Evolutionary conservation across 2,329 filamentous ascomycete species (phyloP).

Genomic region (Botrytis aclada): DNA sequence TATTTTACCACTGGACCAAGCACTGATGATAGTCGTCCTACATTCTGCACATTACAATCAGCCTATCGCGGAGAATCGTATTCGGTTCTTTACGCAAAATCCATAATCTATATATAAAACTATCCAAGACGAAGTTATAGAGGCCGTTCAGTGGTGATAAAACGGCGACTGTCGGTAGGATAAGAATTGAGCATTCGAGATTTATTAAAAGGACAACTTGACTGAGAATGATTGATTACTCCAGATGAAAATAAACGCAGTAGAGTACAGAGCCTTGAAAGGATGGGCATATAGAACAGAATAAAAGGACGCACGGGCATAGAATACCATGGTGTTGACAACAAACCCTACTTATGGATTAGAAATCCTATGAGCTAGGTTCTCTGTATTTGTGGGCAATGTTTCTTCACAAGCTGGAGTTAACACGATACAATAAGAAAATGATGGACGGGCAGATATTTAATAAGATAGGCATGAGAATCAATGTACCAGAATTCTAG

Average conservation of each 20-base stretch:
- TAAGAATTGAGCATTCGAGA: too few relatives aligned
- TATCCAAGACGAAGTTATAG: too few relatives aligned
- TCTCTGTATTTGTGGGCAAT: background rate
- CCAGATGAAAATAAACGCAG: background rate
- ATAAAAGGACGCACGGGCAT: too few relatives aligned
- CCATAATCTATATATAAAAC: background rate
- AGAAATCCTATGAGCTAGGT: background rate
- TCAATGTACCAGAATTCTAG: rapidly evolving
- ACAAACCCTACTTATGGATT: background rate
- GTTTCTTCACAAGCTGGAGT: too few relatives aligned
- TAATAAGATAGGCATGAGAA: background rate
- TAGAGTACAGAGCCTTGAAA: background rate
- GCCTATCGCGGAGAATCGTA: too few relatives aligned
- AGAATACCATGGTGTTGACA: background rate
- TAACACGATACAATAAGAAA: too few relatives aligned
- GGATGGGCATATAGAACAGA: background rate
- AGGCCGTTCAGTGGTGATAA: too few relatives aligned
- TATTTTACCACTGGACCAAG: background rate
- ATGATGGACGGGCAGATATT: background rate
- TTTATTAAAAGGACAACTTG: background rate
- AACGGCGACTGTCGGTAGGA: too few relatives aligned
- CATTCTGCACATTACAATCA: background rate
- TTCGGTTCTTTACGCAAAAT: too few relatives aligned
- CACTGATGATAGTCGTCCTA: background rate
- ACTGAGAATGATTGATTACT: background rate